phyloP scores from a whole-genome alignment of 1,139 yeast genomes.

The Yamadazyma spencermartinsiae region DNA sequence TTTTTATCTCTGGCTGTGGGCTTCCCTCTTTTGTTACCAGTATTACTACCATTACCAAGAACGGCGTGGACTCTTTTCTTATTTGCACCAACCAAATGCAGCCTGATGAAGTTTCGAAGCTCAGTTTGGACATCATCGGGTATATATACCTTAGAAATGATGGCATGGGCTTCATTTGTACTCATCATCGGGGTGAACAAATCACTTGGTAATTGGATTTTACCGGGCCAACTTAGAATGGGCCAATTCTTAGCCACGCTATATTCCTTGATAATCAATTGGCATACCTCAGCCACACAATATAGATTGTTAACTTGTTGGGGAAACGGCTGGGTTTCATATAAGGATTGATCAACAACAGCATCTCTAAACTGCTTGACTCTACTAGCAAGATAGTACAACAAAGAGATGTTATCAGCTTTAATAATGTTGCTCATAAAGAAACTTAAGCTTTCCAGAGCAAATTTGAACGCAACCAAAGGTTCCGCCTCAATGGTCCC shows the following conservation, averaged over 20 bases:
- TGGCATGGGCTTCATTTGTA: conserved; percentile 42
- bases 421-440: conserved; percentile 62
- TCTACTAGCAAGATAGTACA: conserved; percentile 76
- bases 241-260: conserved; percentile 67
- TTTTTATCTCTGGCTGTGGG: conserved; percentile 6
- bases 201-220: conserved; percentile 64
- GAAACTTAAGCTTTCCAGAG: conserved; percentile 58
- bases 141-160: conserved; percentile 50
- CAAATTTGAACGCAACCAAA: conserved; percentile 45
- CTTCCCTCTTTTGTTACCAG: conserved; percentile 2
- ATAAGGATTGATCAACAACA: conserved; percentile 36
- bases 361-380: conserved; percentile 78
- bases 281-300: conserved; percentile 71
- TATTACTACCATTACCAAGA: not conserved
- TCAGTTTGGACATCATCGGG: conserved; percentile 40
- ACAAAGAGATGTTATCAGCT: conserved; percentile 66
- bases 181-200: conserved; percentile 58
- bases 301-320: conserved; percentile 48
- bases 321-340: conserved; percentile 26
- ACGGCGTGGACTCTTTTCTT: conserved; percentile 5
- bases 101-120: conserved; percentile 28
- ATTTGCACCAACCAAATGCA: conserved; percentile 15
- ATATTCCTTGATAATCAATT: conserved; percentile 58
- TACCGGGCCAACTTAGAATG: conserved; percentile 80
- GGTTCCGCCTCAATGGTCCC: conserved; percentile 35